Conservation (phyloP, 805 yeast species). For the Saccharomycopsis amapae region DNA sequence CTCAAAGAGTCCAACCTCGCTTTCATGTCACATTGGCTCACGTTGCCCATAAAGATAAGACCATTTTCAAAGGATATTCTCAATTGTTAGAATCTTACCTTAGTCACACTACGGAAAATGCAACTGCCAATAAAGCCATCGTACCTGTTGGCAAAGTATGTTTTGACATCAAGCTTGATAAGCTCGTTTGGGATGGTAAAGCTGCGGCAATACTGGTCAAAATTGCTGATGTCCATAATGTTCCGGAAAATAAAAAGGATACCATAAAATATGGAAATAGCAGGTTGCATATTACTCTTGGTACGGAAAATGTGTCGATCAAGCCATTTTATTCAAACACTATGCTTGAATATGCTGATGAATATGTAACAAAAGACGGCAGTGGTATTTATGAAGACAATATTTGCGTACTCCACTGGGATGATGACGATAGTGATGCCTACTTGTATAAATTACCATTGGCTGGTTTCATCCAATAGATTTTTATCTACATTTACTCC, state of each 20-base stretch:
- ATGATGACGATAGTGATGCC: neutral
- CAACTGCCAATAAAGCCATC: neutral
- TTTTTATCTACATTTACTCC: too few species aligned
- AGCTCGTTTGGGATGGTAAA: slow-evolving; percentile 43
- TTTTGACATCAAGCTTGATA: slow-evolving; percentile 37
- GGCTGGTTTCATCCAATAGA: slow-evolving; percentile 1
- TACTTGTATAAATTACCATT: slow-evolving; percentile 6
- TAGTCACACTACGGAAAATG: too few species aligned
- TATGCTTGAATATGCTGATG: slow-evolving; percentile 25
- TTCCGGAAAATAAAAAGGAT: slow-evolving; percentile 9
- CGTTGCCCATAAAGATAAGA: slow-evolving; percentile 24
- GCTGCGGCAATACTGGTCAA: slow-evolving; percentile 51
- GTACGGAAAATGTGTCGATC: slow-evolving; percentile 40
- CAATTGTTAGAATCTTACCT: neutral
- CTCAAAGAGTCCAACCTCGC: slow-evolving; percentile 38
- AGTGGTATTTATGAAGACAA: slow-evolving; percentile 1
- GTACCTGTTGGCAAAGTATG: neutral
- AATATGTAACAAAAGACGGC: neutral
- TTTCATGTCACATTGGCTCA: slow-evolving; percentile 71
- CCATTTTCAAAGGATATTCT: neutral
- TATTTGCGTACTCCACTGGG: neutral
- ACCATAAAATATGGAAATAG: slow-evolving; percentile 23
- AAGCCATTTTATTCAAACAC: slow-evolving; percentile 49
- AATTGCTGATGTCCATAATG: slow-evolving; percentile 19
- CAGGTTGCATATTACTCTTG: slow-evolving; percentile 68